Percentiles rank a stretch among this genome's conserved stretches.
Conservation (phyloP, 2,329 filamentous ascomycete genomes). For the Periconia macrospinosa region DNA sequence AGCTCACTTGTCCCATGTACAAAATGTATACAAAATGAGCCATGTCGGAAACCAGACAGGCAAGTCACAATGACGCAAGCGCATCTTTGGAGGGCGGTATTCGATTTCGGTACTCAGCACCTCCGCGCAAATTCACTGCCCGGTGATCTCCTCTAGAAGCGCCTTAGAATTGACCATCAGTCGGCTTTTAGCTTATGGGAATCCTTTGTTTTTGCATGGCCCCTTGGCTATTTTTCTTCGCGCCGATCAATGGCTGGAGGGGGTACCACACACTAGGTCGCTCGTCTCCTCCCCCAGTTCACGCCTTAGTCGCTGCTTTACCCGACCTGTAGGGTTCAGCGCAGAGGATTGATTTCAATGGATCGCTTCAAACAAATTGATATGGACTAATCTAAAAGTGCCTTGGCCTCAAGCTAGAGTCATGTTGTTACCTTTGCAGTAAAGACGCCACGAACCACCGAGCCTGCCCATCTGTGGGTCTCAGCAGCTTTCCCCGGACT, state of each 20-base stretch:
- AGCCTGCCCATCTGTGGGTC: constrained; percentile 35
- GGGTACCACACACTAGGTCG: constrained; percentile 15
- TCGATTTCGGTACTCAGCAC: not conserved
- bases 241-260: constrained; percentile 30
- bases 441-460: constrained; percentile 25
- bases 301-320: constrained; percentile 32
- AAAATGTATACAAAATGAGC: no score
- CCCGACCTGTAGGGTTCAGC: constrained; percentile 30
- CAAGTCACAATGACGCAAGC: not conserved
- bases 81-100: constrained; percentile 1
- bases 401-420: constrained; percentile 24
- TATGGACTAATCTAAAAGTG: constrained; percentile 30
- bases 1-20: no score
- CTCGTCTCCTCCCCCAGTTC: no score
- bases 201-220: constrained; percentile 18
- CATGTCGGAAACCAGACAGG: not conserved
- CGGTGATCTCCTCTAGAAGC: no score
- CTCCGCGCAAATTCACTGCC: not conserved
- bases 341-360: constrained; percentile 31
- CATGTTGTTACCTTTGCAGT: constrained; percentile 20
- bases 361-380: constrained; percentile 28
- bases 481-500: constrained; percentile 30
- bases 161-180: no score
- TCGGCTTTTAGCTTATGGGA: not conserved
- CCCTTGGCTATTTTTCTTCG: no score